A percentile compares a stretch with the other conserved stretches of the same genome.
Conservation (phyloP, 257 asterid species). For the Nicotiana knightiana region DNA sequence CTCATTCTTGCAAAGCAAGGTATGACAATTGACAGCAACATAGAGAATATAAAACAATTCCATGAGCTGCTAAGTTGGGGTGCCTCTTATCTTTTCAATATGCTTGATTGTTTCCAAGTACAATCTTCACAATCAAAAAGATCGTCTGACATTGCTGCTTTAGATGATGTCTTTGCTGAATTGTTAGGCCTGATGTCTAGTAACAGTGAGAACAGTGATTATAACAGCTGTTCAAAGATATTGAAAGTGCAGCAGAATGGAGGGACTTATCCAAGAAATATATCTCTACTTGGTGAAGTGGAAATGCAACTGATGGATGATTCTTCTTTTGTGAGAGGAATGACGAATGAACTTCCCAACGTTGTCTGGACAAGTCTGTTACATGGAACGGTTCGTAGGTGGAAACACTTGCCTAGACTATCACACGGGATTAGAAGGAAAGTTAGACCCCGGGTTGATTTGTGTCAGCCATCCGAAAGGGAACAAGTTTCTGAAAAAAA, state of each 20-base stretch:
- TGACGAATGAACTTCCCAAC: constrained; percentile 27
- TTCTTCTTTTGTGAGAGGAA: constrained; percentile 22
- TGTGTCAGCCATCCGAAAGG: constrained; percentile 7
- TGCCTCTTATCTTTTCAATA: constrained; percentile 36
- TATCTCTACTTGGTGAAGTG: constrained; percentile 43
- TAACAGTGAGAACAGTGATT: constrained; percentile 7
- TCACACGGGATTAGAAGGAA: constrained; percentile 27
- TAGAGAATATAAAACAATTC: constrained; percentile 26
- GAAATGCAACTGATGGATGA: constrained; percentile 24
- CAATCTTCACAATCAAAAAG: constrained; percentile 12
- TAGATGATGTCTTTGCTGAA: constrained; percentile 52
- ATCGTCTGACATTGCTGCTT: constrained; percentile 22
- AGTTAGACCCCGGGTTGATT: constrained; percentile 7
- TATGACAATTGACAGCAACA: constrained; percentile 26
- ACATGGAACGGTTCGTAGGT: constrained; percentile 37
- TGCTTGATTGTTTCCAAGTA: constrained; percentile 30
- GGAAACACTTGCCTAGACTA: constrained; percentile 33
- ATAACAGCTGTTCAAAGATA: constrained; percentile 13
- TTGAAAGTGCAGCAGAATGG: constrained; percentile 28
- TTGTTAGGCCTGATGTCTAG: constrained; percentile 33
- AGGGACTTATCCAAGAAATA: constrained; percentile 30
- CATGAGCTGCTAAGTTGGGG: constrained; percentile 53
- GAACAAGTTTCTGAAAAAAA: constrained; percentile 15
- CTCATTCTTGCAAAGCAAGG: constrained; percentile 55
- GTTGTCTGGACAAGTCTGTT: constrained; percentile 47